Conservation (phyloP, 331 rosid species). For the Prunus yedoensis region DNA sequence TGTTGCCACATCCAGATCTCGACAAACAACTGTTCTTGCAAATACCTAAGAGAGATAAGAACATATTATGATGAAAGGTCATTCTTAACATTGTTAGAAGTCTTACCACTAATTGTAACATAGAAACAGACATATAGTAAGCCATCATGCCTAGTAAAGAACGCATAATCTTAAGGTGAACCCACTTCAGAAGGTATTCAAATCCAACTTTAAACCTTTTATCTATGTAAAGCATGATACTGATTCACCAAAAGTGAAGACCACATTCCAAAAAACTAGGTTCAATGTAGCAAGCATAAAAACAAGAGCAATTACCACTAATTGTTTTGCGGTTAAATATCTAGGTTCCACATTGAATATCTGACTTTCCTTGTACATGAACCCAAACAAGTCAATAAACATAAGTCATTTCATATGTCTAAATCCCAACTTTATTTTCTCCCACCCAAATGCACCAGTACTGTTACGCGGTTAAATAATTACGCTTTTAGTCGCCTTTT, state of each 20-base stretch:
- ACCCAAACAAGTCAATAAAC: conserved; percentile 2
- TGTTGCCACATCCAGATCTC: conserved; percentile 92
- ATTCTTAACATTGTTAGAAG: conserved; percentile 8
- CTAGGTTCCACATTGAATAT: not conserved
- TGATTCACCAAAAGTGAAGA: not conserved
- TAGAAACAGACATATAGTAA: not conserved
- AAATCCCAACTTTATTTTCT: not conserved
- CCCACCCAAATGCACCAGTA: not conserved
- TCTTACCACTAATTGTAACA: not conserved
- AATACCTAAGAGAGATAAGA: conserved; percentile 53
- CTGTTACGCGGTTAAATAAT: not conserved
- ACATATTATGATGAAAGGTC: conserved; percentile 17
- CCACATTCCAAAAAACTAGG: not conserved
- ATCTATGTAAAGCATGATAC: not conserved
- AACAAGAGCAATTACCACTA: not conserved
- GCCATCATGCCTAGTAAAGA: not conserved
- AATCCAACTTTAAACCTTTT: not conserved
- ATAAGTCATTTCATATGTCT: not conserved
- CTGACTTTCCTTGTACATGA: not conserved
- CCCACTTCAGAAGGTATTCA: not conserved
- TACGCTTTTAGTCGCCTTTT: not conserved
- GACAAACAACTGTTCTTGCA: conserved; percentile 93
- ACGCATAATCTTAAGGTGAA: not conserved
- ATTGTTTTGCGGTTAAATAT: not conserved
- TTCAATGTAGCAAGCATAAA: not conserved